A percentile compares a stretch with the other conserved stretches of the same genome.
Evolutionary conservation across 768 basidiomycete species (phyloP).

Genomic region (Brasilioporus rufonigricans): DNA sequence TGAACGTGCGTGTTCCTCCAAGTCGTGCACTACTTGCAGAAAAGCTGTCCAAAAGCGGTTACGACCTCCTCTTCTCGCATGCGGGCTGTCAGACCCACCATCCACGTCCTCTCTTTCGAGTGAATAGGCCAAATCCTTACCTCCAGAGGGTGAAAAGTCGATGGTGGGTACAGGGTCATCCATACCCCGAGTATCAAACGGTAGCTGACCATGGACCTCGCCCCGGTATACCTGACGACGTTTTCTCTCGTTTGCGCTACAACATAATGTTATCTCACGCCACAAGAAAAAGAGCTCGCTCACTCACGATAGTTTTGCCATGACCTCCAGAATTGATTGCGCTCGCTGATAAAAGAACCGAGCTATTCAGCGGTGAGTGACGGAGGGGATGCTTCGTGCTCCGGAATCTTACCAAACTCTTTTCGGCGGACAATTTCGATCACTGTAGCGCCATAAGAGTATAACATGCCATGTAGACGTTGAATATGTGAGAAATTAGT

Average conservation of each 20-base stretch:
- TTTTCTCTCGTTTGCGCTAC: constrained; percentile 72
- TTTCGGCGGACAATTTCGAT: constrained; percentile 89
- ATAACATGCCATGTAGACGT: constrained; percentile 84
- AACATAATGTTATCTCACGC: constrained; percentile 5
- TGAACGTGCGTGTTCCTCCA: constrained; percentile 54
- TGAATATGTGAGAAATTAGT: constrained; percentile 91
- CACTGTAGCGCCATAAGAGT: constrained; percentile 88
- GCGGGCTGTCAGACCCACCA: constrained; percentile 59
- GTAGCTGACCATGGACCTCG: constrained; percentile 82
- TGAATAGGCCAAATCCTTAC: constrained; percentile 58
- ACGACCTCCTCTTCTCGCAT: too few species aligned
- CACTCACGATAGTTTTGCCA: constrained; percentile 83
- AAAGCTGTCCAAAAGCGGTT: constrained; percentile 43
- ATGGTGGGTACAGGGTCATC: constrained; percentile 76
- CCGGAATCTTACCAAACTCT: constrained; percentile 67
- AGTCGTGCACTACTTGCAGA: constrained; percentile 59
- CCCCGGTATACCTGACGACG: constrained; percentile 82
- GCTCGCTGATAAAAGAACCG: constrained; percentile 81
- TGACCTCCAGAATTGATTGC: constrained; percentile 76
- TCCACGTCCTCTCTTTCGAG: constrained; percentile 71
- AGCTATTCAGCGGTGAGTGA: constrained; percentile 39
- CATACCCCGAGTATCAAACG: constrained; percentile 81
- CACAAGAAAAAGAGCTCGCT: constrained; percentile 1
- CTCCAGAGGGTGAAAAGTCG: constrained; percentile 74
- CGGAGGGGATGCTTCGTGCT: neutral